Evolutionary conservation across 768 basidiomycete species (phyloP).

Genomic region (Lactarius psammicola): DNA sequence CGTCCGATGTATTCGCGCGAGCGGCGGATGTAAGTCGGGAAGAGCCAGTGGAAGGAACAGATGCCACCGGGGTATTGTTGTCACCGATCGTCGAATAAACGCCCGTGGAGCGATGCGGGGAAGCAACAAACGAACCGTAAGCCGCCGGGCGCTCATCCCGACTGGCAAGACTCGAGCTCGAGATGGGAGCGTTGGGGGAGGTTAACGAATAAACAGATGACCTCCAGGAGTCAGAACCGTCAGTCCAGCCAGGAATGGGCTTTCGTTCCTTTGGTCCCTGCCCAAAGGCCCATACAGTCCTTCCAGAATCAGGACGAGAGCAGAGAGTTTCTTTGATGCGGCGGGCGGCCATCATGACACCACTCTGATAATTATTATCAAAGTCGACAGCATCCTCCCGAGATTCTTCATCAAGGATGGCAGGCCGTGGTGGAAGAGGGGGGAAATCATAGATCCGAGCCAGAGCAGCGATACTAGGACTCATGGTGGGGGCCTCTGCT

Average conservation of each 20-base stretch:
- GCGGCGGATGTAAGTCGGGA: conserved; percentile 33
- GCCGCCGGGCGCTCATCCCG: conserved; percentile 37
- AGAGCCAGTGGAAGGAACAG: conserved; percentile 22
- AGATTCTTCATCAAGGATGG: conserved; percentile 38
- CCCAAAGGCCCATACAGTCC: conserved; percentile 15
- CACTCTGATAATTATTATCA: conserved; percentile 48
- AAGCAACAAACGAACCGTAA: conserved; percentile 49
- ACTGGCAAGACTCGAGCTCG: conserved; percentile 32
- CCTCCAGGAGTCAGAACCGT: conserved; percentile 67
- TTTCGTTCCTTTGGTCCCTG: conserved; percentile 37
- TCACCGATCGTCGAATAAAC: conserved; percentile 50
- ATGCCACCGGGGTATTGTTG: conserved; percentile 26
- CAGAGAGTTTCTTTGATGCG: conserved; percentile 51
- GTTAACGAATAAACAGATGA: conserved; percentile 56
- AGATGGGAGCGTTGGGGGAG: conserved; percentile 37
- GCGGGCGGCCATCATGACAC: conserved; percentile 68
- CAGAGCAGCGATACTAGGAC: conserved; percentile 38
- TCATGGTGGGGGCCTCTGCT: conserved; percentile 28
- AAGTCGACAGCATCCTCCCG: conserved; percentile 25
- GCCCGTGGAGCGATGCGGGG: conserved; percentile 48
- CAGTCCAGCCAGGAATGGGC: conserved; percentile 66
- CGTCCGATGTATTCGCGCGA: conserved; percentile 37
- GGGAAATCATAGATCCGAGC: conserved; percentile 47
- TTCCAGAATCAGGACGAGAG: conserved; percentile 40
- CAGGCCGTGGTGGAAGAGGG: conserved; percentile 53